Percentiles rank a stretch among this genome's conserved stretches.
Evolutionary conservation across 179 eudicot species (phyloP).

Genomic region (Vitellaria paradoxa): DNA sequence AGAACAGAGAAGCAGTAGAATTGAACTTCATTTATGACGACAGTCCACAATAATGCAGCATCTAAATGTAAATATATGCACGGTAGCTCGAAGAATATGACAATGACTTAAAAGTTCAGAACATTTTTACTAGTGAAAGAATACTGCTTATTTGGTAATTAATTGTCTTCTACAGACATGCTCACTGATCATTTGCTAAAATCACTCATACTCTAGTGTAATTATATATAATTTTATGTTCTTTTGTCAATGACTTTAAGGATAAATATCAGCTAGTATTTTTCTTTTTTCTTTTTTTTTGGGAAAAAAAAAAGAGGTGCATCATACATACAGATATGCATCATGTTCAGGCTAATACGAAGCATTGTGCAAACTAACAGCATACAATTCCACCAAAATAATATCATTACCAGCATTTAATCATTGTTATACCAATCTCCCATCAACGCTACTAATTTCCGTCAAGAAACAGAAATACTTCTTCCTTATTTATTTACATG

Average conservation of each 20-base stretch:
- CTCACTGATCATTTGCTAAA: too few species aligned
- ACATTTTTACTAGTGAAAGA: neutral
- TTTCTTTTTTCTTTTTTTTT: neutral
- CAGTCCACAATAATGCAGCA: neutral
- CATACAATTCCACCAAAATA: neutral
- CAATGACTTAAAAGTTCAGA: neutral
- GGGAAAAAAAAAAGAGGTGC: neutral
- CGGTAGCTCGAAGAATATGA: neutral
- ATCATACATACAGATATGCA: neutral
- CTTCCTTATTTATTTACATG: neutral
- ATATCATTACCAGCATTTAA: neutral
- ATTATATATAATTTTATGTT: neutral
- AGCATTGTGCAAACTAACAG: neutral
- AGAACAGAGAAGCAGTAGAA: constrained; percentile 7
- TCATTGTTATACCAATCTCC: neutral
- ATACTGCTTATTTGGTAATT: neutral
- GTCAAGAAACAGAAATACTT: neutral
- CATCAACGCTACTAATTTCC: neutral
- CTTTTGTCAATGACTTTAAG: neutral
- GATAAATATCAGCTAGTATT: neutral
- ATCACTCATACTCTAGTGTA: neutral
- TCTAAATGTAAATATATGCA: neutral
- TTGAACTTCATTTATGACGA: neutral
- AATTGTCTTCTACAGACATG: neutral
- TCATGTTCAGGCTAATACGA: neutral